Base-by-base conservation (phyloP, 768 basidiomycete genomes). In the Leccinum disarticulatum region DNA sequence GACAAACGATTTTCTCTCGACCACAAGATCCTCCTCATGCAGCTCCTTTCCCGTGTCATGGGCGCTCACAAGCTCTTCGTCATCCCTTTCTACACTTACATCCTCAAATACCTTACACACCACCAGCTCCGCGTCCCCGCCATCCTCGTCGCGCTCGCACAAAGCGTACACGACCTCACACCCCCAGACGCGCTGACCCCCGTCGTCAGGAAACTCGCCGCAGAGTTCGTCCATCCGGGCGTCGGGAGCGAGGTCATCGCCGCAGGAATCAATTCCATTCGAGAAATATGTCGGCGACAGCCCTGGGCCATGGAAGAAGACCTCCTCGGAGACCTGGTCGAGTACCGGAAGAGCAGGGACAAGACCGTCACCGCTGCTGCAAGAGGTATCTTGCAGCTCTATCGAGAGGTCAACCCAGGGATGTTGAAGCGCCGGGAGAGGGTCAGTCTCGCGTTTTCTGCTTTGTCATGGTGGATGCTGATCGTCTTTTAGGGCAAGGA, bases 271-370 rank as follows among this genome's bases (percentile, higher is more conserved):
- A 99, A 99, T 73, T 84, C 93, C 15, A 93, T 99, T 46, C 82
- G 95, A 31, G 96, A 98, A 73, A 85, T 99, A n/a, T 97, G 94
- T 72, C 75, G 91, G 33, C 76, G 96, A 41, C 97, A 99, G 70
- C 93, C 96, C 4, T 95, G 94, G 93, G 87, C 91, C 56, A 98
- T 99, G 90, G 93, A 96, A 64, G 93, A 93, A 64, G 96, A 98
- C 67, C 74, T 98, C 27, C 78, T 99, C 5, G 87, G 90, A 3
- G 97, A 99, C 75, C 74, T 99, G 62, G 84, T 98, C 54, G 95
- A 94, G 74, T 99, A 99, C 73, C 81, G 88, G 70, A 98, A 97
- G 78, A 95, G 93, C 67, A 85, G 88, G 66, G 97, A 98, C 74
- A 98, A 98, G 77, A 83, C 89, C 1, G 94, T 97, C 47, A 87